Percentiles rank a stretch among this genome's conserved stretches.
Evolutionary conservation across 139 green algal genomes (phyloP).

Genomic region (Dunaliella primolecta): DNA sequence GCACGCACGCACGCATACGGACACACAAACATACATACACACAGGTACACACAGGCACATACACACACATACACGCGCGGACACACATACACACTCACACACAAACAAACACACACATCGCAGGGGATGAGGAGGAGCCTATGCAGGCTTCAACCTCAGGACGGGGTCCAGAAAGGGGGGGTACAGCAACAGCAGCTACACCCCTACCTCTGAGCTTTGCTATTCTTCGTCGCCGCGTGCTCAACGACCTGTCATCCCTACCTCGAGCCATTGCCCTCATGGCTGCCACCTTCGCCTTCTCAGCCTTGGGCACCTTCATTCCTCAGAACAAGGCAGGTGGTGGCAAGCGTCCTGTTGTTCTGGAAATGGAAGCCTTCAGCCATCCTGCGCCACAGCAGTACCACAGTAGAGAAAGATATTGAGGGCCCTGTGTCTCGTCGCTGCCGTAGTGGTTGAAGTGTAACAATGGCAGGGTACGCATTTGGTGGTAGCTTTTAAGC

Average conservation of each 20-base stretch:
- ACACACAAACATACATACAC: background rate
- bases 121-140: background rate
- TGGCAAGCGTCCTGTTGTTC: background rate
- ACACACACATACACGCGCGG: background rate
- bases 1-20: background rate
- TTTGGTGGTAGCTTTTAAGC: too few relatives aligned
- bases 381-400: too few relatives aligned
- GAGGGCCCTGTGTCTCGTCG: too few relatives aligned
- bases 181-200: background rate
- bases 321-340: conserved; percentile 81
- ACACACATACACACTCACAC: background rate
- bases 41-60: background rate
- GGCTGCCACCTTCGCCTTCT: conserved; percentile 75
- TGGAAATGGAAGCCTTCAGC: conserved; percentile 13
- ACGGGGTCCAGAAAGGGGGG: too few relatives aligned
- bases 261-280: conserved; percentile 86
- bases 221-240: conserved; percentile 26
- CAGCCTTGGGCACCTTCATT: conserved; percentile 87
- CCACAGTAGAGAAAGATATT: too few relatives aligned
- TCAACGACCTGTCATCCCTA: conserved; percentile 78
- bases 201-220: background rate
- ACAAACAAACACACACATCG: background rate
- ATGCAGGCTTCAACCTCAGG: background rate
- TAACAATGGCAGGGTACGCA: too few relatives aligned
- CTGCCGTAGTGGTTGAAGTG: too few relatives aligned